A percentile compares a stretch with the other conserved stretches of the same genome.
These are phyloP conservation scores for Penicillium paxilli DNA, from an alignment of 495 filamentous ascomycete genomes.

Conservation along the genomic window DNA sequence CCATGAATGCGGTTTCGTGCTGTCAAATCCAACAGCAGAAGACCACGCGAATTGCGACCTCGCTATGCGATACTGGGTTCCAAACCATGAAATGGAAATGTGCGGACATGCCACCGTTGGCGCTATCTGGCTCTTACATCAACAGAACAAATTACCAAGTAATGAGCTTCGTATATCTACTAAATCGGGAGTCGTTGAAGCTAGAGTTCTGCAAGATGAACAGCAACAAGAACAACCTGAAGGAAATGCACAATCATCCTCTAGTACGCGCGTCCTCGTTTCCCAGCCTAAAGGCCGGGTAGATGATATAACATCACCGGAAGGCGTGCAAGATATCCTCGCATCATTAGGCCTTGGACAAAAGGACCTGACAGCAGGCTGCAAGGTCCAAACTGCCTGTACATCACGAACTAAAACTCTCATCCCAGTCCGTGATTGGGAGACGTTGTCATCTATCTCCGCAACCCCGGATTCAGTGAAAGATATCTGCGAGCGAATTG, in stretches of 20 bases:
- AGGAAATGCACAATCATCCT: too few species aligned
- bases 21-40: background rate
- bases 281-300: conserved; percentile 1
- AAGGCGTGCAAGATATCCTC: background rate
- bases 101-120: conserved; percentile 15
- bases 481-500: conserved; percentile 4
- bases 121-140: conserved; percentile 9
- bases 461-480: background rate
- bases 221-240: background rate
- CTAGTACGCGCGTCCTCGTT: background rate
- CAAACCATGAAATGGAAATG: conserved; percentile 16
- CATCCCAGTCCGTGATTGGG: conserved; percentile 4
- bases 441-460: background rate
- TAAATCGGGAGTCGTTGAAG: conserved; percentile 7
- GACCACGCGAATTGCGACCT: background rate
- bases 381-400: conserved; percentile 2
- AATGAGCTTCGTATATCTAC: conserved; percentile 9
- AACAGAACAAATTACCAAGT: background rate
- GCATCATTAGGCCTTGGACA: background rate
- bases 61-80: conserved; percentile 8
- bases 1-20: conserved; percentile 13
- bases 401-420: conserved; percentile 8
- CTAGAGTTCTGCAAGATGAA: background rate
- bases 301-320: background rate
- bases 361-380: background rate